Percentiles rank a stretch among this genome's conserved stretches.
phyloP scores from a whole-genome alignment of 73 alveolate genomes.

The Paramecium pentaurelia region DNA sequence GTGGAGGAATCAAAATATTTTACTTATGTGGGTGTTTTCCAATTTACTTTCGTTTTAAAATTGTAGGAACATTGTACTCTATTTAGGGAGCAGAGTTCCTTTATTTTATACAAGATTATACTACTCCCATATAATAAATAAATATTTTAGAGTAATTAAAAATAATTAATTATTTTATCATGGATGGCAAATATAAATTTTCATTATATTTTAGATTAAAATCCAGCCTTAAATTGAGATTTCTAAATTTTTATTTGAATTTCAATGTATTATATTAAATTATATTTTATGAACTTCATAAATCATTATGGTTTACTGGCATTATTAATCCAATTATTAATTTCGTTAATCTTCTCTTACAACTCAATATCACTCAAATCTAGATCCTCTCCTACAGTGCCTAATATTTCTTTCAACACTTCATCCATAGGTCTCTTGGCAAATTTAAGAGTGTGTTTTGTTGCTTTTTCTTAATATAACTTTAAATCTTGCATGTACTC shows the following conservation, averaged over 20 bases:
- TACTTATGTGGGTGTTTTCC: conserved; percentile 5
- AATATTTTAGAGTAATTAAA: background rate
- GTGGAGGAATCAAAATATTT: conserved; percentile 15
- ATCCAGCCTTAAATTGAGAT: background rate
- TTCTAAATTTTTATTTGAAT: background rate
- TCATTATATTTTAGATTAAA: background rate
- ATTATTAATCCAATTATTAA: background rate
- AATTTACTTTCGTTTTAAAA: background rate
- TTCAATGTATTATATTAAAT: background rate
- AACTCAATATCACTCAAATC: background rate
- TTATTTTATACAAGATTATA: background rate
- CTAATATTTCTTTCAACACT: background rate
- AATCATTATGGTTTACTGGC: background rate
- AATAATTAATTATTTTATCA: background rate
- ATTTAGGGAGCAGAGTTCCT: conserved; percentile 4
- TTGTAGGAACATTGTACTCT: background rate
- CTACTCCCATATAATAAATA: conserved; percentile 8
- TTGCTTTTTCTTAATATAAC: conserved; percentile 1
- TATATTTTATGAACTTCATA: background rate
- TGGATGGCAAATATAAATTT: background rate
- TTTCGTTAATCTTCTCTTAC: background rate
- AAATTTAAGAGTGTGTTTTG: background rate
- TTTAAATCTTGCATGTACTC: conserved; percentile 47
- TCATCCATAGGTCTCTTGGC: conserved; percentile 2
- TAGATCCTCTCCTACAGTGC: background rate